Conservation (phyloP, 1,139 yeast genomes). For the Candida sojae region DNA sequence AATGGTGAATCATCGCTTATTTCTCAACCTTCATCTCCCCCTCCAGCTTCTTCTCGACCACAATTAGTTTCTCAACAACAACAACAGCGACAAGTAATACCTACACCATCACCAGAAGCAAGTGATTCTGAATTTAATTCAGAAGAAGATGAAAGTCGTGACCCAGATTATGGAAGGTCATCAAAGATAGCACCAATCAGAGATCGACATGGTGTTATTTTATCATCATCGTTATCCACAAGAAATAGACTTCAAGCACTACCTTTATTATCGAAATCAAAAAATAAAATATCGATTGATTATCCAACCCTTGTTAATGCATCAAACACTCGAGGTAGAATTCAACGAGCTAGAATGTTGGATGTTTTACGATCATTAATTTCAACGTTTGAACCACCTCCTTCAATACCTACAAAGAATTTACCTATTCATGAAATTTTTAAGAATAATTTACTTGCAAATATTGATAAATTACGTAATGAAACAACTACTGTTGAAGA, state of each 20-base stretch:
- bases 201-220: neutral
- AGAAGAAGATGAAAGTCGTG: neutral
- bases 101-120: neutral
- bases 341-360: conserved; percentile 14
- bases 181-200: neutral
- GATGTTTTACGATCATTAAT: conserved; percentile 41
- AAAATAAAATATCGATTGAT: conserved; percentile 5
- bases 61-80: neutral
- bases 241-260: neutral
- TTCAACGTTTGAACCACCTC: conserved; percentile 26
- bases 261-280: neutral
- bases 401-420: conserved; percentile 20
- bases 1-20: neutral
- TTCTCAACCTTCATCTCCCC: neutral
- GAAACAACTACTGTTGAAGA: conserved; percentile 45
- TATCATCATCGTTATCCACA: neutral
- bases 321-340: neutral
- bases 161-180: conserved; percentile 2
- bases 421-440: conserved; percentile 29
- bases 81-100: neutral
- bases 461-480: conserved; percentile 34
- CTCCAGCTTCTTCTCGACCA: neutral
- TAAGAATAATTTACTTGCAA: conserved; percentile 30
- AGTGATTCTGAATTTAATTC: neutral
- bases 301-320: conserved; percentile 9